A percentile compares a stretch with the other conserved stretches of the same genome.
These are phyloP conservation scores for Adenanthera pavonina DNA, from an alignment of 306 rosid species.

Conservation along the genomic window DNA sequence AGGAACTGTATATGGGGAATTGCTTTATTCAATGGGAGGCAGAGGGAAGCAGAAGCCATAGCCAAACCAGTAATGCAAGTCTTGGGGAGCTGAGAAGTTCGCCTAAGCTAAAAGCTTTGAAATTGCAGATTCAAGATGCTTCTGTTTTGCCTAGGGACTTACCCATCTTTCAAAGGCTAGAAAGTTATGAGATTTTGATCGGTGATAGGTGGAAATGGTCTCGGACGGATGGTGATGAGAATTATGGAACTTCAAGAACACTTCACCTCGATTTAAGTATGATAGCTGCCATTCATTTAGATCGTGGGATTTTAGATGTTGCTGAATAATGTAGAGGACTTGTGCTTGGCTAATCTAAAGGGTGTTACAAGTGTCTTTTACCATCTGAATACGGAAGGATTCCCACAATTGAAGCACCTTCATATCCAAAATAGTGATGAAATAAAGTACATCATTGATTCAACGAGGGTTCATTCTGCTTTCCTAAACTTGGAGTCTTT, in stretches of 20 bases:
- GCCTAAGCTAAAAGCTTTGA: constrained; percentile 37
- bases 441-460: neutral
- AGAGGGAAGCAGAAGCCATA: neutral
- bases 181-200: constrained; percentile 40
- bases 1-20: constrained; percentile 47
- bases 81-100: constrained; percentile 43
- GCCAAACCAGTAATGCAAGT: constrained; percentile 29
- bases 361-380: neutral
- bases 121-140: constrained; percentile 30
- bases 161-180: constrained; percentile 33
- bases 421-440: neutral
- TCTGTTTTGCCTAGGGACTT: constrained; percentile 41
- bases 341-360: neutral
- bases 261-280: neutral
- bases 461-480: neutral
- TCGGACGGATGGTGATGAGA: neutral
- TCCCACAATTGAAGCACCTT: neutral
- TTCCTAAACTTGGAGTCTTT: constrained; percentile 17
- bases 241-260: neutral
- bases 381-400: neutral
- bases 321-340: neutral
- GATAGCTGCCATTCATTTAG: neutral
- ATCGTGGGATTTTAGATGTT: neutral
- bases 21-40: constrained; percentile 41
- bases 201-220: constrained; percentile 44